Conservation (phyloP, 2,329 filamentous ascomycete species). For the Epichloe aotearoae region DNA sequence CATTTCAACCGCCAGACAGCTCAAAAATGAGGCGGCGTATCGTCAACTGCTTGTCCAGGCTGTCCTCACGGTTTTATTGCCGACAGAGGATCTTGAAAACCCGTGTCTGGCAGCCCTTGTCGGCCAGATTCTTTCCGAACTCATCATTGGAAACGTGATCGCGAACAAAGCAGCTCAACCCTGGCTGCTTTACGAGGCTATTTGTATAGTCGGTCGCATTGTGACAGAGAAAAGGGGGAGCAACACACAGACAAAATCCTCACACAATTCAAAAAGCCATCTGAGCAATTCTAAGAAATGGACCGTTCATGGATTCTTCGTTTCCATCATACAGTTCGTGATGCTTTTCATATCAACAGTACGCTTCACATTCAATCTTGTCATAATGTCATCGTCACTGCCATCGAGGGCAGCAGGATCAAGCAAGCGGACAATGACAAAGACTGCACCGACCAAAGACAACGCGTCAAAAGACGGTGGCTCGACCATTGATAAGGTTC, state of each 20-base stretch:
- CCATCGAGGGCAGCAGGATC: slow-evolving; percentile 33
- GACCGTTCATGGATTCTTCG: slow-evolving; percentile 37
- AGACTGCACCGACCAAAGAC: slow-evolving; percentile 5
- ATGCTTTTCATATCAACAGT: slow-evolving; percentile 46
- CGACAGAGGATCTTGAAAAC: slow-evolving; percentile 86
- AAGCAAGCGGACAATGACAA: slow-evolving; percentile 10
- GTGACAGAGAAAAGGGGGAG: slow-evolving; percentile 17
- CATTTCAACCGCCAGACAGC: slow-evolving; percentile 44
- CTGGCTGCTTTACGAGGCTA: slow-evolving; percentile 76
- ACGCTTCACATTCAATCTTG: slow-evolving; percentile 50
- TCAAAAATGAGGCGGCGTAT: slow-evolving; percentile 68
- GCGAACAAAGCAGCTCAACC: slow-evolving; percentile 72
- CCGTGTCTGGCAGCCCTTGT: slow-evolving; percentile 72
- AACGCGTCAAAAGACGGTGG: background rate
- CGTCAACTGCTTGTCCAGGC: slow-evolving; percentile 79
- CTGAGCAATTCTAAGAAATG: slow-evolving; percentile 16
- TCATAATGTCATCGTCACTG: slow-evolving; percentile 55
- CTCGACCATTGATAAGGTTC: slow-evolving; percentile 30
- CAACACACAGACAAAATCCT: slow-evolving; percentile 1
- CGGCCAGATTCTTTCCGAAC: slow-evolving; percentile 76
- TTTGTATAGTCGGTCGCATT: slow-evolving; percentile 54
- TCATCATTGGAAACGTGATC: slow-evolving; percentile 74
- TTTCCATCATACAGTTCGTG: slow-evolving; percentile 40
- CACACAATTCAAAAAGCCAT: slow-evolving; percentile 1
- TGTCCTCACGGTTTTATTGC: slow-evolving; percentile 68